phyloP scores from a whole-genome alignment of 2,329 filamentous ascomycete species.

The Paraconiothyrium sp. region DNA sequence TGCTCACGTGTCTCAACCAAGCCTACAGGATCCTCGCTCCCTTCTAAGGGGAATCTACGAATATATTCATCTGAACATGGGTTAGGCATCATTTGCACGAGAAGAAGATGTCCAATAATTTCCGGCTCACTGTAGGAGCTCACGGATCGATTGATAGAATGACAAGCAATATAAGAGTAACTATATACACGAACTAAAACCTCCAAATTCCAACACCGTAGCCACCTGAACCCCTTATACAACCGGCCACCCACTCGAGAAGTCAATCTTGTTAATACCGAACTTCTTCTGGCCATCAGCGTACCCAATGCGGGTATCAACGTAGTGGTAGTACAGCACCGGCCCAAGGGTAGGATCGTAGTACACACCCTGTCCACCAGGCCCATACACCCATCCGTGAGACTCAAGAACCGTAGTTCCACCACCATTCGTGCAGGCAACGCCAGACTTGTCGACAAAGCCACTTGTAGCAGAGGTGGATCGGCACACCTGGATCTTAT shows the following conservation, averaged over 20 bases:
- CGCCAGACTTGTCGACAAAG: slow-evolving; percentile 66
- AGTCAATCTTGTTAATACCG: slow-evolving; percentile 62
- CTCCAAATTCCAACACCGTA: not conserved
- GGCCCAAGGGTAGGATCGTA: slow-evolving; percentile 60
- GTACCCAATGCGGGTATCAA: slow-evolving; percentile 64
- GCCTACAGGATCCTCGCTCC: too few relatives aligned
- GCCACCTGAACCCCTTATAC: slow-evolving; percentile 29
- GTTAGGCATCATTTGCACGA: too few relatives aligned
- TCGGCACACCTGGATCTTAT: slow-evolving; percentile 73
- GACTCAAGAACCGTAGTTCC: slow-evolving; percentile 69
- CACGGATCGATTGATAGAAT: not conserved
- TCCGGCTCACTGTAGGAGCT: not conserved
- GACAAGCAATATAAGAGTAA: not conserved
- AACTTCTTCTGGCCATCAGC: slow-evolving; percentile 62
- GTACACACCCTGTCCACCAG: slow-evolving; percentile 71
- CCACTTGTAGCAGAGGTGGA: slow-evolving; percentile 61
- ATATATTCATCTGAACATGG: too few relatives aligned
- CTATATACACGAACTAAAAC: slow-evolving; percentile 3
- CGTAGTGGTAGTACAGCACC: slow-evolving; percentile 71
- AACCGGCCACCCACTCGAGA: slow-evolving; percentile 61
- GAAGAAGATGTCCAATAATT: not conserved
- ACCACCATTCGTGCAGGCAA: slow-evolving; percentile 63
- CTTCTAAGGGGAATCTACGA: too few relatives aligned
- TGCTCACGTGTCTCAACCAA: too few relatives aligned
- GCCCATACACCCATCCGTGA: slow-evolving; percentile 70